Evolutionary conservation across 148 eudicot species (phyloP).

Genomic region (Fallopia convolvulus): DNA sequence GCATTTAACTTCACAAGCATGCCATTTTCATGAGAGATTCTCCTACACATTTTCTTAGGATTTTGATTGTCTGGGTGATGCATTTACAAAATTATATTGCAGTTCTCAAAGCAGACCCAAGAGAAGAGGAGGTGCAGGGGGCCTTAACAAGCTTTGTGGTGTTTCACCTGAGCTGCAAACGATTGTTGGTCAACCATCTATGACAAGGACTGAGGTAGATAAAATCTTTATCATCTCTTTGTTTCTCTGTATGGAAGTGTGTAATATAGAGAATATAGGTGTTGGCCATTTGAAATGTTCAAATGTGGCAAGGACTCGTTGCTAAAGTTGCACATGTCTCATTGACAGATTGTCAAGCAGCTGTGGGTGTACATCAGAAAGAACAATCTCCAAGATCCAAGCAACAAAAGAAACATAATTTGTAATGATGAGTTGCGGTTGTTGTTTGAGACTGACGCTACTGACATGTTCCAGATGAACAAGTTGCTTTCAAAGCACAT

Average conservation of each 20-base stretch:
- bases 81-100: constrained; percentile 16
- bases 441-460: constrained; percentile 42
- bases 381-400: constrained; percentile 92
- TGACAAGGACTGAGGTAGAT: constrained; percentile 80
- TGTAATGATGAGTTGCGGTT: constrained; percentile 39
- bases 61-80: neutral
- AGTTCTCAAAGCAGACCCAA: constrained; percentile 52
- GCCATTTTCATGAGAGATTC: neutral
- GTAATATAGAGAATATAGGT: neutral
- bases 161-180: constrained; percentile 78
- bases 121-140: constrained; percentile 91
- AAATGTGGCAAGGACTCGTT: neutral
- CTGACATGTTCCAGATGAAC: constrained; percentile 51
- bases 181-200: constrained; percentile 70
- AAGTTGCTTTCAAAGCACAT: constrained; percentile 43
- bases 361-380: constrained; percentile 93
- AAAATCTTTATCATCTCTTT: neutral
- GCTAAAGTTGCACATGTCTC: neutral
- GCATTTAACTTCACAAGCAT: neutral
- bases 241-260: neutral
- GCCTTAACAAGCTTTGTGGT: constrained; percentile 76
- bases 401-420: constrained; percentile 69
- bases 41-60: neutral
- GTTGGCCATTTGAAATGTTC: neutral
- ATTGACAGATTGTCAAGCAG: constrained; percentile 81